phyloP scores from a whole-genome alignment of 176 grass and related monocot species.

The Oryza brachyantha region DNA sequence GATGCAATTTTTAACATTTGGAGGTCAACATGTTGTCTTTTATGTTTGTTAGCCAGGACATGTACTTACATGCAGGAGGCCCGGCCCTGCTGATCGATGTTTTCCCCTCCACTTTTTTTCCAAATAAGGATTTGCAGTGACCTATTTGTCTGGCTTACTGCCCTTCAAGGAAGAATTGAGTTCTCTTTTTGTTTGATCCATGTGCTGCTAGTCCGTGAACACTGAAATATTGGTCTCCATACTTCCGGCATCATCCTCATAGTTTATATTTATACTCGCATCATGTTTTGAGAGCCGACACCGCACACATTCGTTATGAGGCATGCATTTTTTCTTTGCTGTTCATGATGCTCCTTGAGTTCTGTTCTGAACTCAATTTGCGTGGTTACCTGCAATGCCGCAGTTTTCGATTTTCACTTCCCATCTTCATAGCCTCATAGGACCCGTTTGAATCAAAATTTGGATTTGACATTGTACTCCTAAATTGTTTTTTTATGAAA shows the following conservation, averaged over 20 bases:
- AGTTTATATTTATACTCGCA: not conserved
- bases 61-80: constrained; percentile 43
- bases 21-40: constrained; percentile 34
- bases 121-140: constrained; percentile 50
- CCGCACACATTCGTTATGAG: not conserved
- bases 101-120: constrained; percentile 20
- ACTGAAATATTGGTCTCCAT: constrained; percentile 8
- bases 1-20: constrained; percentile 25
- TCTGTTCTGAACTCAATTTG: not conserved
- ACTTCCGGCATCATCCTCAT: not conserved
- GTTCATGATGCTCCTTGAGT: not conserved
- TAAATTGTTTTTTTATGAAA: too few species aligned
- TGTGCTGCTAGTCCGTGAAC: constrained; percentile 14
- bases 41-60: constrained; percentile 42
- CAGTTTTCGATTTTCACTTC: too few species aligned
- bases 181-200: constrained; percentile 28
- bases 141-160: constrained; percentile 29
- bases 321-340: not conserved
- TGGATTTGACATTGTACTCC: too few species aligned
- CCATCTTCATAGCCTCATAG: too few species aligned
- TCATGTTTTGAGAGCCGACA: not conserved
- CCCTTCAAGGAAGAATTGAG: constrained; percentile 34
- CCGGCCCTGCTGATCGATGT: constrained; percentile 42
- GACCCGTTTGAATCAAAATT: too few species aligned
- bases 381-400: not conserved